Percentiles rank a stretch among this genome's conserved stretches.
These are phyloP conservation scores for Mycena vitilis DNA, from an alignment of 768 basidiomycete species.

Conservation along the genomic window DNA sequence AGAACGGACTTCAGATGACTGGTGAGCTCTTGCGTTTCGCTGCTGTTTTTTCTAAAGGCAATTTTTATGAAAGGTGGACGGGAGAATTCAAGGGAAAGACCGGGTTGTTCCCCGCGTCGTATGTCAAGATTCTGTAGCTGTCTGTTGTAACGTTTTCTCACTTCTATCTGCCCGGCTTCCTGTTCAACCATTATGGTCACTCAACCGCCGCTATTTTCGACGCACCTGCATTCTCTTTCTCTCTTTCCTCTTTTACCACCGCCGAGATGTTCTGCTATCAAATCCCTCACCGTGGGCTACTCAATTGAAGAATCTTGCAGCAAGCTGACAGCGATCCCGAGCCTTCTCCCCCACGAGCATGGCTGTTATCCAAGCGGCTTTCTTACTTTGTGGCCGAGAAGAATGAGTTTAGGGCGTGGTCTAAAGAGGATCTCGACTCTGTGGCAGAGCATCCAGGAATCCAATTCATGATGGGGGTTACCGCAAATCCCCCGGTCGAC, in stretches of 20 bases:
- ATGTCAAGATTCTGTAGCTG: conserved; percentile 67
- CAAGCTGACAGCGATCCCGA: neutral
- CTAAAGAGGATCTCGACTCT: neutral
- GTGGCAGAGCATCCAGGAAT: neutral
- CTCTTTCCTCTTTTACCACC: neutral
- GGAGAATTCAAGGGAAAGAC: conserved; percentile 68
- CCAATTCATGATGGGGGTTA: neutral
- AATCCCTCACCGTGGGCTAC: conserved; percentile 12
- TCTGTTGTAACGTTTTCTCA: conserved; percentile 12
- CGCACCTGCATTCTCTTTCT: neutral
- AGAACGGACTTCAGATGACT: conserved; percentile 79
- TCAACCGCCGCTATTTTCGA: neutral
- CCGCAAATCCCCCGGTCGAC: neutral
- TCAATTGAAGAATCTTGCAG: conserved; percentile 20
- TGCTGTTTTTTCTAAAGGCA: neutral
- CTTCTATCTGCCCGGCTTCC: neutral
- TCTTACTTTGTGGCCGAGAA: neutral
- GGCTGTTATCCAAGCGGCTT: conserved; percentile 29
- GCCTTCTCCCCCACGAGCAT: conserved; percentile 12
- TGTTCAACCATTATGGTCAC: neutral
- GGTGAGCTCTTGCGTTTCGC: conserved; percentile 57
- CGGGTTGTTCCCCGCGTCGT: conserved; percentile 76
- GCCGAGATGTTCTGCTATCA: neutral
- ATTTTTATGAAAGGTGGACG: conserved; percentile 65
- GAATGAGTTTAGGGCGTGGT: neutral